Evolutionary conservation across 2,329 filamentous ascomycete species (phyloP), one percentile per base, ranked within the genome.

Genomic region (Fusarium concolor): DNA sequence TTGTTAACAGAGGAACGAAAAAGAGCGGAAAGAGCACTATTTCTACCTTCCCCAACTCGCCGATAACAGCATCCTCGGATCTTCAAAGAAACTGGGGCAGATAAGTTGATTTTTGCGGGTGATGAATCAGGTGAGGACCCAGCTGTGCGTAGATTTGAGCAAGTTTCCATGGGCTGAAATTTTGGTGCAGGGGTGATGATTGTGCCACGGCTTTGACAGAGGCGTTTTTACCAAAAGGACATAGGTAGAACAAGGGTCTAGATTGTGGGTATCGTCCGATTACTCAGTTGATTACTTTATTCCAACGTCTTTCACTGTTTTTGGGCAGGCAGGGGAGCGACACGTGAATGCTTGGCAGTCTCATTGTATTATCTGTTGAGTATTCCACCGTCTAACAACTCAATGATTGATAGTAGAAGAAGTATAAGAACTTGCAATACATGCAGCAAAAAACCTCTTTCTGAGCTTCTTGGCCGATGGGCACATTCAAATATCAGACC

Each of bases 61-160:
- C 18, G 31, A 18, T 2, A 62, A 46, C 10, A 22, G 14, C 14
- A 26, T 11, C 10, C n/a, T 29, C 37, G 6, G 11, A 17, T 10
- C 3, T 15, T 29, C 4, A 12, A 28, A 12, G 6, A 46, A 59
- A 58, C 18, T 8, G 33, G 18, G 18, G 18, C 22, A 47, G 33
- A 53, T 53, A 10, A 33, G 33, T 45, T 39, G 44, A 38, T 54
- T 49, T 22, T 54, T 20, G 43, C 11, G 18, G 47, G 37, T 29
- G 53, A 42, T 22, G 42, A 45, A 38, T 68, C 65, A 64, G 56
- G 44, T 17, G 53, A 67, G 57, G 33, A 41, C 18, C 28, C 24
- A 47, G 17, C 38, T 52, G 45, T 73, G 68, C 65, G 68, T 51
- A 62, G 50, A 38, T 73, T 75, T 72, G 67, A 74, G 71, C 70